Evolutionary conservation across 129 eudicot genomes (phyloP).

Genomic region (Daucus carota): DNA sequence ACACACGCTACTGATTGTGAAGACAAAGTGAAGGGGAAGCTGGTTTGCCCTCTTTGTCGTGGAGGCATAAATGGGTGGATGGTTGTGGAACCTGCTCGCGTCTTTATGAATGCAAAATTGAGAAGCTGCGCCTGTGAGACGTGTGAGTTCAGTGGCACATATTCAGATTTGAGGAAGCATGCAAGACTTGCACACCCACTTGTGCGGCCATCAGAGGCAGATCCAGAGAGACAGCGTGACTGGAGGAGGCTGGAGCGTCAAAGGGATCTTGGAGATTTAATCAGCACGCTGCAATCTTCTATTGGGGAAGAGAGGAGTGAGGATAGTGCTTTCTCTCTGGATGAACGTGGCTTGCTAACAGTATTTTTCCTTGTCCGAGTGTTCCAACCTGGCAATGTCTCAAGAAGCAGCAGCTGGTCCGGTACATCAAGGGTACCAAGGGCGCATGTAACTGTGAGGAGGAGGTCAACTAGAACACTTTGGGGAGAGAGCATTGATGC

Average conservation of each 20-base stretch:
- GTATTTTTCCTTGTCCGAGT: constrained; percentile 68
- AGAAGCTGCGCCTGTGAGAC: constrained; percentile 82
- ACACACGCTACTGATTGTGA: constrained; percentile 19
- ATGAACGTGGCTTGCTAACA: constrained; percentile 77
- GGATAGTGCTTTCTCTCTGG: constrained; percentile 37
- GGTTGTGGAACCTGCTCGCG: constrained; percentile 79
- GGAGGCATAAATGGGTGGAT: constrained; percentile 70
- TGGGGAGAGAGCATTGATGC: constrained; percentile 77
- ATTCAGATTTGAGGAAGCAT: constrained; percentile 71
- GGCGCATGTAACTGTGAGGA: constrained; percentile 50
- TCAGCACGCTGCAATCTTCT: constrained; percentile 69
- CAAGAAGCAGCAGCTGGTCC: constrained; percentile 63
- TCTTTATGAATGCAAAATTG: constrained; percentile 58
- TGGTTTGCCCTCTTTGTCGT: constrained; percentile 80
- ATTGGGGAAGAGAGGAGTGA: constrained; percentile 58
- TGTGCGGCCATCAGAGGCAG: constrained; percentile 73
- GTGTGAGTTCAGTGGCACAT: constrained; percentile 67
- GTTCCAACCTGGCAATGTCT: constrained; percentile 40
- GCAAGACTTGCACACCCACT: constrained; percentile 71
- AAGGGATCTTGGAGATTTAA: constrained; percentile 73
- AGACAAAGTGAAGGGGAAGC: constrained; percentile 33
- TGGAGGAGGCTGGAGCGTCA: constrained; percentile 87
- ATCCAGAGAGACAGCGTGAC: constrained; percentile 73
- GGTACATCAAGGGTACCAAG: constrained; percentile 54
- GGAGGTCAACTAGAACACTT: constrained; percentile 57